A percentile compares a stretch with the other conserved stretches of the same genome.
Evolutionary conservation across 202 grass and related monocot species (phyloP).

Genomic region (Brachypodium distachyon): DNA sequence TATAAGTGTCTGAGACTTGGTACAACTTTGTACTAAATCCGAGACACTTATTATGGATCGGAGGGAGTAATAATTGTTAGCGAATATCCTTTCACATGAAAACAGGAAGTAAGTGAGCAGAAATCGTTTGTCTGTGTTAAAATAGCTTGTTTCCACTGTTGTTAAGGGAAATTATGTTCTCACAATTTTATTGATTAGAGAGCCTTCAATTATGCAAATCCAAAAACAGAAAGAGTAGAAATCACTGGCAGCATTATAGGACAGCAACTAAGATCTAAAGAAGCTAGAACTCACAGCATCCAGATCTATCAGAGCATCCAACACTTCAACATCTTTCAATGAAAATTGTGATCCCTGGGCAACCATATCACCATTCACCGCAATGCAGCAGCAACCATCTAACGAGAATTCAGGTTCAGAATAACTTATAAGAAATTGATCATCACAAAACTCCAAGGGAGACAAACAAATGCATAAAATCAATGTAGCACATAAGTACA

Average conservation of each 20-base stretch:
- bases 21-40: too few relatives aligned
- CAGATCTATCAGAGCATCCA: slow-evolving; percentile 84
- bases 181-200: neutral
- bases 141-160: neutral
- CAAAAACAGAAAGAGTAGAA: neutral
- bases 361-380: slow-evolving; percentile 85
- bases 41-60: too few relatives aligned
- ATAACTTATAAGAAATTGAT: neutral
- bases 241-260: neutral
- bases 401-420: neutral
- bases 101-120: neutral
- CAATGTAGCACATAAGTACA: neutral
- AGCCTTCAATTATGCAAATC: neutral
- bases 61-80: neutral
- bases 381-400: slow-evolving; percentile 96
- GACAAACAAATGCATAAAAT: neutral
- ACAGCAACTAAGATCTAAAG: neutral
- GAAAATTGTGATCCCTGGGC: slow-evolving; percentile 96
- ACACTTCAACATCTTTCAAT: slow-evolving; percentile 92
- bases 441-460: neutral
- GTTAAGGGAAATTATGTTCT: neutral
- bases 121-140: neutral
- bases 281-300: slow-evolving; percentile 61
- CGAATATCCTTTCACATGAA: neutral
- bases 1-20: too few relatives aligned